phyloP scores from a whole-genome alignment of 768 basidiomycete species.

The Leccinum boreale region DNA sequence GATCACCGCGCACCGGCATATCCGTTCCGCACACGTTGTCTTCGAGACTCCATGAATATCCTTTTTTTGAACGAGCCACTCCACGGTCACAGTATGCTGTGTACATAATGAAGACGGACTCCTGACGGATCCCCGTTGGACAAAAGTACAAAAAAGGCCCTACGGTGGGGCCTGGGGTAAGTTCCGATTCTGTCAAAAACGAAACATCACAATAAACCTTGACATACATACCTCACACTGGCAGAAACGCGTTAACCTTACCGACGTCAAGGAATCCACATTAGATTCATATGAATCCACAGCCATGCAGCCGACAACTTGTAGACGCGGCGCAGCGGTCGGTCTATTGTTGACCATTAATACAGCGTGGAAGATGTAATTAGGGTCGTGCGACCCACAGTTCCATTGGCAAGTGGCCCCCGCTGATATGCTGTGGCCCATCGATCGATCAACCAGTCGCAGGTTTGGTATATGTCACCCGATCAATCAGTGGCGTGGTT shows the following conservation, averaged over 20 bases:
- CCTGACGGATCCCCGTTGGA: not conserved
- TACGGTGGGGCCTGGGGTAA: not conserved
- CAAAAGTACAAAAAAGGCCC: not conserved
- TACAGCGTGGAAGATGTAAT: not conserved
- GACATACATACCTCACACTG: not conserved
- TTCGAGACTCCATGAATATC: not conserved
- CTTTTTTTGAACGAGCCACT: not conserved
- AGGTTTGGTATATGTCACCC: not conserved
- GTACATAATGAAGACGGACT: not conserved
- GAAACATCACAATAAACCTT: not conserved
- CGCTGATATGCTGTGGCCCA: not conserved
- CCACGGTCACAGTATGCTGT: not conserved
- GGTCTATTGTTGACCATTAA: not conserved
- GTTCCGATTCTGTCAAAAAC: not conserved
- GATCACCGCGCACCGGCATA: not conserved
- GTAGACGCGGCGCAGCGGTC: not conserved
- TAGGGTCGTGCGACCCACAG: not conserved
- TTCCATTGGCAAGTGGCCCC: not conserved
- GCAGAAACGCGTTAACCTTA: not conserved
- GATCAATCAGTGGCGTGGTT: not conserved
- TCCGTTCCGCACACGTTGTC: not conserved
- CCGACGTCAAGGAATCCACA: not conserved
- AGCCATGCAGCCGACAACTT: not conserved
- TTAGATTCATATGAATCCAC: not conserved
- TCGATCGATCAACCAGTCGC: not conserved